phyloP scores from a whole-genome alignment of 2,329 filamentous ascomycete genomes.

The Fusarium equiseti region DNA sequence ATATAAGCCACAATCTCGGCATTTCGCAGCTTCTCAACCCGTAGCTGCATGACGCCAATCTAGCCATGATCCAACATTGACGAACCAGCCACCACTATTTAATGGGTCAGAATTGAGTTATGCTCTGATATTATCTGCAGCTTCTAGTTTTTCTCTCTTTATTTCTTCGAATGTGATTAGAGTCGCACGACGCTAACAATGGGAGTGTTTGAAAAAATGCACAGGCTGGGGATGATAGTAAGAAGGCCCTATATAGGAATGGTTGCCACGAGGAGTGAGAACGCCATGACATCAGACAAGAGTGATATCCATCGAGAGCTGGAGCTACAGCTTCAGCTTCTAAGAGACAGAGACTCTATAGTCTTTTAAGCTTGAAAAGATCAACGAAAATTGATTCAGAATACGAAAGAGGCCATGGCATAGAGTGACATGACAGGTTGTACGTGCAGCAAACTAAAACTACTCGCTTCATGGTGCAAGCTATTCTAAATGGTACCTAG shows the following conservation, averaged over 20 bases:
- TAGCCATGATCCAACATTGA: constrained; percentile 34
- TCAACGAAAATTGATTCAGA: constrained; percentile 1
- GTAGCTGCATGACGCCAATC: constrained; percentile 25
- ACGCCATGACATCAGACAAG: constrained; percentile 38
- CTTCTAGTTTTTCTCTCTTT: not conserved
- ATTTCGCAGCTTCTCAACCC: constrained; percentile 12
- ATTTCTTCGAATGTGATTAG: not conserved
- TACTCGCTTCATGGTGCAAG: not conserved
- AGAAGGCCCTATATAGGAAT: constrained; percentile 7
- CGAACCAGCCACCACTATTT: constrained; percentile 15
- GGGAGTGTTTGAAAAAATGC: constrained; percentile 13
- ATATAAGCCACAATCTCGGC: constrained; percentile 8
- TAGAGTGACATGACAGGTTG: not conserved
- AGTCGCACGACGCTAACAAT: constrained; percentile 21
- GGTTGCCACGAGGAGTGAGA: constrained; percentile 30
- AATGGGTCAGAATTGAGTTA: constrained; percentile 3
- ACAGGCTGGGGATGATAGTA: not conserved
- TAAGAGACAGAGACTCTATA: not conserved
- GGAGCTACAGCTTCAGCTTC: not conserved
- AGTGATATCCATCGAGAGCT: not conserved
- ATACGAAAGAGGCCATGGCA: constrained; percentile 31
- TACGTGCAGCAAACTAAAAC: not conserved
- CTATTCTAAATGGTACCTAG: constrained; percentile 21
- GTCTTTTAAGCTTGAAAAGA: constrained; percentile 10
- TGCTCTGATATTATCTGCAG: constrained; percentile 6